Base-by-base conservation (phyloP, 768 basidiomycete genomes). In the Phlebiopsis flavidoalba region DNA sequence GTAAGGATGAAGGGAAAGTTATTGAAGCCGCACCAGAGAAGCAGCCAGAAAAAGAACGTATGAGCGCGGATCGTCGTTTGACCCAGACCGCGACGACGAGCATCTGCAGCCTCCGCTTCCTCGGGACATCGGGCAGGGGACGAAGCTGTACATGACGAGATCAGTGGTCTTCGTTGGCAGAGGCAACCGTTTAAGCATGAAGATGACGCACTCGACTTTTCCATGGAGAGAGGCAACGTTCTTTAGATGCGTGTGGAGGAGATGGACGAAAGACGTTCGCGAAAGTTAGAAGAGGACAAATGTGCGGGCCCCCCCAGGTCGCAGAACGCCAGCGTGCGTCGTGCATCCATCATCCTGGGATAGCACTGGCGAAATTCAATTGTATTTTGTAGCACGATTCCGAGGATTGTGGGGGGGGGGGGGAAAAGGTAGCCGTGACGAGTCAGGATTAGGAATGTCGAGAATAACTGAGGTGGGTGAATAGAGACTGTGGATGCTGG, bases 61-160 rank as follows among this genome's bases (percentile, higher is more conserved):
- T 81, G 59, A 89, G 78, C 2, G 90, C 81, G 56, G n/a, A 97
- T 85, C 72, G 87, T 75, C n/a, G 88, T 83, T n/a, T 31, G 91
- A 91, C 26, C 93, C 92, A 96, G 55, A 86, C 64, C 15, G 95
- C 91, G 50, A 98, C 96, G 0, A 84, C 88, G 64, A 93, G 77
- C 66, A 91, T 98, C 77, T 98, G 95, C 60, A 96, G 72, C 66
- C 95, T 79, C 65, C 95, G 82, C 73, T 88, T 89, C 62, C 87
- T 82, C 15, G 95, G 95, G 67, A 98, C 89, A 68, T 84, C n/a
- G 83, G 8, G 92, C 82, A n/a, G 0, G 95, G 95, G 1, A 88
- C 95, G 70, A 94, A 97, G 54, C 90, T 91, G 63, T 17, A 62
- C 26, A 12, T 26, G 22, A 48, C 45, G 43, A 45, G 47, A n/a